phyloP scores from a whole-genome alignment of 805 yeast genomes.

The Ogataea naganishii region DNA sequence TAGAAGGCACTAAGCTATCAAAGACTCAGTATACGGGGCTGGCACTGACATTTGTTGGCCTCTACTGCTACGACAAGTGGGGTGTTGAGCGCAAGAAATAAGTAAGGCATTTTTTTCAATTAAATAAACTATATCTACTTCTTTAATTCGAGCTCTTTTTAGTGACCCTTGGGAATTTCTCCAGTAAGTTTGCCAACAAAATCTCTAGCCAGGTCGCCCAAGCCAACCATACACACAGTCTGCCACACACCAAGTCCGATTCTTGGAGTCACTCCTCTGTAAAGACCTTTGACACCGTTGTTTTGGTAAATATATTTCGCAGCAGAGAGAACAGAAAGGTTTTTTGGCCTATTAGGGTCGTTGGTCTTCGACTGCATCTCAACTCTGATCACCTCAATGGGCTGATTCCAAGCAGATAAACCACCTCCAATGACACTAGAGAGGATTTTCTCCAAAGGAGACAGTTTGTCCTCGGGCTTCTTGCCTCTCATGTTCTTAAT shows the following conservation, averaged over 20 bases:
- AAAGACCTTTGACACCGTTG: conserved; percentile 84
- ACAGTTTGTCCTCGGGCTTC: conserved; percentile 46
- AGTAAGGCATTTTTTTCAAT: not conserved
- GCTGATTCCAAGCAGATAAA: conserved; percentile 97
- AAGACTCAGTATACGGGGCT: conserved; percentile 43
- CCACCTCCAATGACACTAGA: conserved; percentile 96
- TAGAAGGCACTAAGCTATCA: conserved; percentile 44
- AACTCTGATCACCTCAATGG: conserved; percentile 94
- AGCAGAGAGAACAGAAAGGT: conserved; percentile 69
- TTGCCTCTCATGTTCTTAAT: conserved; percentile 62
- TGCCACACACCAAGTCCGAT: conserved; percentile 97
- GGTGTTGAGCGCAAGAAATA: conserved; percentile 26
- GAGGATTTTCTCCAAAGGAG: conserved; percentile 70
- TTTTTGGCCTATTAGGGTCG: conserved; percentile 94
- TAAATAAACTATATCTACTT: conserved; percentile 7
- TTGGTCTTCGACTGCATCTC: conserved; percentile 95
- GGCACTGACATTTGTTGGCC: conserved; percentile 45
- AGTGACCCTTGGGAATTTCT: conserved; percentile 32
- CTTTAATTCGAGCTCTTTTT: conserved; percentile 10
- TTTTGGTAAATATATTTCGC: conserved; percentile 73
- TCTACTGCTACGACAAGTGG: conserved; percentile 71
- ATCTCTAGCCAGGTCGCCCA: conserved; percentile 88
- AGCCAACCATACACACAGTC: conserved; percentile 96
- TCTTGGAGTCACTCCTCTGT: conserved; percentile 96
- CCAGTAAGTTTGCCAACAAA: conserved; percentile 56